Conservation (phyloP, 108 stramenopile genomes). For the Aurantiochytrium sp. region DNA sequence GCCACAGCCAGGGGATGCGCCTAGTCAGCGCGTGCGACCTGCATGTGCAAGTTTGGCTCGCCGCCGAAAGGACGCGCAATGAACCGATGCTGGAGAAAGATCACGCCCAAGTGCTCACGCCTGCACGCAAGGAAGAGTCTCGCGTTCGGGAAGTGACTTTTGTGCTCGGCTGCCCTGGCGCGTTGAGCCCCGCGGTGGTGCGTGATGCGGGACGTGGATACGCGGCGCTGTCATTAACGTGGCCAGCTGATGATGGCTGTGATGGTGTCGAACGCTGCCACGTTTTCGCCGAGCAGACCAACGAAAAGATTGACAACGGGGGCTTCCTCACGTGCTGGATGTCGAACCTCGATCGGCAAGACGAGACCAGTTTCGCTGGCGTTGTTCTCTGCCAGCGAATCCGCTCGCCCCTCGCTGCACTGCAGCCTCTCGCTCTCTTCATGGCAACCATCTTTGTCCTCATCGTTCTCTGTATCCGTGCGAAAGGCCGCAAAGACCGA, state of each 20-base stretch:
- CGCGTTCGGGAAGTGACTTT: conserved; percentile 30
- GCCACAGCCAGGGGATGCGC: neutral
- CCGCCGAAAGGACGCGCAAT: neutral
- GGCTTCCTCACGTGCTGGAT: no score
- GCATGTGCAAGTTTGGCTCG: neutral
- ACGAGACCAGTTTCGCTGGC: no score
- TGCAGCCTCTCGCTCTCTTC: no score
- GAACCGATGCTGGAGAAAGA: no score
- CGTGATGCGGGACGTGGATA: conserved; percentile 51
- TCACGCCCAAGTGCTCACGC: no score
- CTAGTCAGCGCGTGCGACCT: neutral
- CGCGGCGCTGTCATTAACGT: conserved; percentile 46
- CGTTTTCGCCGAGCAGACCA: neutral
- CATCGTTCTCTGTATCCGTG: no score
- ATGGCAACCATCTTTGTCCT: no score
- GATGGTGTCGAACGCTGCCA: neutral
- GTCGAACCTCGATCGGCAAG: no score
- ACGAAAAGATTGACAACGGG: no score
- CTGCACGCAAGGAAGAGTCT: neutral
- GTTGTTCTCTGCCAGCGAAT: no score
- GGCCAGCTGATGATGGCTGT: conserved; percentile 27
- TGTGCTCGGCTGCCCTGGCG: conserved; percentile 36
- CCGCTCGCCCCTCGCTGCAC: no score
- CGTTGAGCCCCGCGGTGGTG: conserved; percentile 45
- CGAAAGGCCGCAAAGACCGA: no score